phyloP scores from a whole-genome alignment of 805 yeast genomes.

The Nakazawaea ishiwadae region DNA sequence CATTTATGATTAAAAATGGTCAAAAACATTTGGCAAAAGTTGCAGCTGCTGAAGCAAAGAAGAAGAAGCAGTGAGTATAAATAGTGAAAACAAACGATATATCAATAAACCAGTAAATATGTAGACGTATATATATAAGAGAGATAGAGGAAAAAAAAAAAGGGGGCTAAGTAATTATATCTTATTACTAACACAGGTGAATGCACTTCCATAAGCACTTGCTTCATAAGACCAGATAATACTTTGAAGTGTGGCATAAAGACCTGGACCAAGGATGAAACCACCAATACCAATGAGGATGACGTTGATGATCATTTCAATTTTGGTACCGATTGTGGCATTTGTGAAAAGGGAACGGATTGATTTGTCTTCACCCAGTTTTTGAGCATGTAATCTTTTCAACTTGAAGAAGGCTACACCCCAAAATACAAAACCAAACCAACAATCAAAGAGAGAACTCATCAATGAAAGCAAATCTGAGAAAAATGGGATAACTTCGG shows the following conservation, averaged over 20 bases:
- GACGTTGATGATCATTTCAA: constrained; percentile 32
- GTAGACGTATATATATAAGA: too few species aligned
- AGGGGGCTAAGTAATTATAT: neutral
- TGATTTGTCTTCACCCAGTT: constrained; percentile 18
- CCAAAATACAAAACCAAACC: constrained; percentile 66
- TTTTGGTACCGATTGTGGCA: constrained; percentile 27
- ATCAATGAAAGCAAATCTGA: constrained; percentile 51
- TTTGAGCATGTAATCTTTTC: constrained; percentile 19
- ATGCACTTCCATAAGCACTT: constrained; percentile 46
- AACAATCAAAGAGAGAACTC: constrained; percentile 60
- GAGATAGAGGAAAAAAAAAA: too few species aligned
- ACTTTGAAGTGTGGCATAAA: constrained; percentile 50
- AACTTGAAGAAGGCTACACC: constrained; percentile 50
- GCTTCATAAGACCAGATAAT: constrained; percentile 46
- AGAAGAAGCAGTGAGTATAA: constrained; percentile 4
- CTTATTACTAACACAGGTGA: constrained; percentile 43
- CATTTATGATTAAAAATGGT: constrained; percentile 28
- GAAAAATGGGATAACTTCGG: constrained; percentile 63
- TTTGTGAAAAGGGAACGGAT: constrained; percentile 22
- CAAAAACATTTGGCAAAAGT: constrained; percentile 1
- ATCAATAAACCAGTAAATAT: too few species aligned
- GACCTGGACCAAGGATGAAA: constrained; percentile 56
- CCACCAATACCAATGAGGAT: constrained; percentile 41
- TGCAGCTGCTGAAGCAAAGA: constrained; percentile 2
- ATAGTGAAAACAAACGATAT: too few species aligned